phyloP scores from a whole-genome alignment of 2,329 filamentous ascomycete species.

The Phialophora chinensis region DNA sequence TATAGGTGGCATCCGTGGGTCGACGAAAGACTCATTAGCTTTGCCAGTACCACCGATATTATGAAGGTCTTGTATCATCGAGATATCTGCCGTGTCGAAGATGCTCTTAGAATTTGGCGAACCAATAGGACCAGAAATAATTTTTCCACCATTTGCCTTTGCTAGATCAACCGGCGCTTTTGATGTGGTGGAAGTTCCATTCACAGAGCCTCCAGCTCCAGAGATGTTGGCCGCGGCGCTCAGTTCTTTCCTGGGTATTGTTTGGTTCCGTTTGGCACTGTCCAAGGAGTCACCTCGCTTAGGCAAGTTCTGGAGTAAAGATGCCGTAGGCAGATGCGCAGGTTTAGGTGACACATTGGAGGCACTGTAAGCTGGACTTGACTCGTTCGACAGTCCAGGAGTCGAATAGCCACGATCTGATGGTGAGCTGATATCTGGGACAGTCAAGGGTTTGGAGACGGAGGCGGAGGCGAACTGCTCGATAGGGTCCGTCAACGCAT shows the following conservation, averaged over 20 bases:
- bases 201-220: constrained; percentile 45
- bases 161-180: constrained; percentile 31
- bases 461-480: constrained; percentile 25
- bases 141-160: constrained; percentile 50
- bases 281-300: constrained; percentile 67
- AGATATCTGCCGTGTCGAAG: constrained; percentile 48
- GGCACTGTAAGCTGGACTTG: constrained; percentile 61
- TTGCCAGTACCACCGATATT: constrained; percentile 44
- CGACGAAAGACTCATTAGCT: constrained; percentile 61
- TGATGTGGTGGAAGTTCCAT: constrained; percentile 28
- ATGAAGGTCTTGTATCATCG: constrained; percentile 30
- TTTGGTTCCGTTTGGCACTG: constrained; percentile 40
- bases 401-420: constrained; percentile 43
- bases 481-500: constrained; percentile 22
- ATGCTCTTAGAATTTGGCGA: constrained; percentile 49
- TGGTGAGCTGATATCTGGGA: constrained; percentile 43
- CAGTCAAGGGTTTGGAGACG: constrained; percentile 29
- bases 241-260: constrained; percentile 70
- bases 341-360: constrained; percentile 50
- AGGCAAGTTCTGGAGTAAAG: constrained; percentile 50
- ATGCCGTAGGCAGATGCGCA: constrained; percentile 42
- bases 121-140: constrained; percentile 51
- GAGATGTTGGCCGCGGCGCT: constrained; percentile 42
- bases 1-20: constrained; percentile 62
- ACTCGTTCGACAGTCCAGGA: constrained; percentile 65